Evolutionary conservation across 495 filamentous ascomycete species (phyloP), one percentile per base, ranked within the genome.

Genomic region (Poronia punctata): DNA sequence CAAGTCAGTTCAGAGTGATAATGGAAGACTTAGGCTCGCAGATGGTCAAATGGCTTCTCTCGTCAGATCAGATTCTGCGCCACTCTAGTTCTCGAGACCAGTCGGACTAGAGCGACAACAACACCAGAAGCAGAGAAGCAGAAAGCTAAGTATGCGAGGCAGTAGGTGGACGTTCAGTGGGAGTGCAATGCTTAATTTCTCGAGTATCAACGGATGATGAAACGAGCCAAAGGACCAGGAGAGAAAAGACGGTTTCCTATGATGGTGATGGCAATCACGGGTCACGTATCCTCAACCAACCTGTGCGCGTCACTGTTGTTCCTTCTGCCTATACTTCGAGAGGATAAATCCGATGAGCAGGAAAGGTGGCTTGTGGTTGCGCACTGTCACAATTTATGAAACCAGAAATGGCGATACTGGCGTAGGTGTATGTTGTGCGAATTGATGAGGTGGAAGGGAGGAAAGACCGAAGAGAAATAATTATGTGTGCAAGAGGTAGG

Each of bases 331-430:
- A 26, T 38, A 38, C 35, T 32, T 27, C 27, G 11, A 8, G 8
- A 21, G 25, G 8, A 19, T 30, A 17, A n/a, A n/a, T n/a, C n/a
- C n/a, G 18, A 35, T 22, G 18, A 5, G 38, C 11, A 12, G 34
- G 16, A 7, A 15, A 16, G 19, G 6, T 7, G 8, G n/a, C 16
- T 25, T 15, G 3, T 5, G 26, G 27, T 22, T 34, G 35, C 33
- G 28, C 35, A 38, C 42, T 26, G 21, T 45, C 42, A 45, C 42
- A 19, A 38, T n/a, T n/a, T n/a, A n/a, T n/a, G n/a, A n/a, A n/a
- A n/a, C n/a, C n/a, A n/a, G n/a, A n/a, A n/a, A n/a, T n/a, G n/a
- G n/a, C n/a, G n/a, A n/a, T n/a, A n/a, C n/a, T n/a, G n/a, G n/a
- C n/a, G n/a, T n/a, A n/a, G n/a, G n/a, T n/a, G n/a, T n/a, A n/a